Conservation (phyloP, 495 filamentous ascomycete genomes). For the Tirmania nivea region DNA sequence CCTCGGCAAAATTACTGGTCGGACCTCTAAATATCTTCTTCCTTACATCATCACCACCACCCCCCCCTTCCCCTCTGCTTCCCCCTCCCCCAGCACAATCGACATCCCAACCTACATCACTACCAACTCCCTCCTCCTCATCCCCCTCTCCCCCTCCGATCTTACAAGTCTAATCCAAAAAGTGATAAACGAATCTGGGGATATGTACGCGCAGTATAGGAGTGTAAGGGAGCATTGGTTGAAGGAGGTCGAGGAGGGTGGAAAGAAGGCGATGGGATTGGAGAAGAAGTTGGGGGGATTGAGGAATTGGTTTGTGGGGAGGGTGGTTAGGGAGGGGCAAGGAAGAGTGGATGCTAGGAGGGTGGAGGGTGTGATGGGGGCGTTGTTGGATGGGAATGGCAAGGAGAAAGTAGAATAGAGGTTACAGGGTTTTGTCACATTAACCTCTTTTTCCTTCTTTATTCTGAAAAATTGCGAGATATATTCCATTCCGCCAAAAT, state of each 20-base stretch:
- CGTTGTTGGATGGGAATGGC: slow-evolving; percentile 6
- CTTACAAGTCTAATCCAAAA: not conserved
- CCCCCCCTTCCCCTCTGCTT: not conserved
- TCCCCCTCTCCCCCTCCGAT: not conserved
- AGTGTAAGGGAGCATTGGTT: slow-evolving; percentile 2
- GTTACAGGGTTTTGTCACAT: no score
- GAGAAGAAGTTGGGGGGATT: slow-evolving; percentile 9
- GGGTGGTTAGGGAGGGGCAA: not conserved
- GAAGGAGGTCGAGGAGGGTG: slow-evolving; percentile 2
- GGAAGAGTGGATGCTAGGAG: slow-evolving; percentile 2
- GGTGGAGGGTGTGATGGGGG: slow-evolving; percentile 12
- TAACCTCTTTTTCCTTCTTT: no score
- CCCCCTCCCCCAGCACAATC: not conserved
- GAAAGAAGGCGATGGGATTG: slow-evolving; percentile 6
- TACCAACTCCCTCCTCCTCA: not conserved
- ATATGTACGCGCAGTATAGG: slow-evolving; percentile 37
- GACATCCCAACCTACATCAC: not conserved
- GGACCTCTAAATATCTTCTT: not conserved
- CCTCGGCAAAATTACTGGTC: not conserved
- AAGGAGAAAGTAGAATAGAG: not conserved
- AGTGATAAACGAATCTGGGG: slow-evolving; percentile 26
- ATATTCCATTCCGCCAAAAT: no score
- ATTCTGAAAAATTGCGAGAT: no score
- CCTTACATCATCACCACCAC: not conserved
- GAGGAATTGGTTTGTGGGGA: slow-evolving; percentile 2